Evolutionary conservation across 306 rosid genomes (phyloP).

Genomic region (Mimosa pudica): DNA sequence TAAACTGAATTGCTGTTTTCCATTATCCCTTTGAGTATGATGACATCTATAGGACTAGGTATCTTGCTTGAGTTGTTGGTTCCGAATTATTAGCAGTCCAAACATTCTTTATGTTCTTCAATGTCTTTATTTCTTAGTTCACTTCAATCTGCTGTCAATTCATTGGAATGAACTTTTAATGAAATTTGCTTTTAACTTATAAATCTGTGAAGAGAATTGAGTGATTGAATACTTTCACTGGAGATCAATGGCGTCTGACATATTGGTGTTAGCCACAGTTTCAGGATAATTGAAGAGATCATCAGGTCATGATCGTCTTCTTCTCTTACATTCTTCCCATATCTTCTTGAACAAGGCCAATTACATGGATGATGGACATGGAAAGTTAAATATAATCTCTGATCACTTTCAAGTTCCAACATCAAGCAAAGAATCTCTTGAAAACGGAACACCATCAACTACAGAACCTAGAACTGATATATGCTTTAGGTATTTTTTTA

Average conservation of each 20-base stretch:
- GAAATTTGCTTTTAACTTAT: conserved; percentile 25
- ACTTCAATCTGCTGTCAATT: conserved; percentile 5
- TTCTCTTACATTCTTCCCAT: conserved; percentile 24
- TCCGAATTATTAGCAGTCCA: background rate
- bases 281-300: conserved; percentile 29
- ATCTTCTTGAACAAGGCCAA: conserved; percentile 32
- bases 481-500: conserved; percentile 54
- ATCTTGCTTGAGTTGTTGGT: background rate
- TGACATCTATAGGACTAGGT: conserved; percentile 14
- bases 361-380: conserved; percentile 78
- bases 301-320: conserved; percentile 16
- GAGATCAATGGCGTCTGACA: conserved; percentile 9
- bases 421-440: conserved; percentile 49
- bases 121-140: conserved; percentile 9
- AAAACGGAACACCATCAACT: conserved; percentile 45
- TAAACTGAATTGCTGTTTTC: background rate
- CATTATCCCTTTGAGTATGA: conserved; percentile 10
- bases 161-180: background rate
- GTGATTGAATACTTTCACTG: background rate
- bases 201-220: background rate
- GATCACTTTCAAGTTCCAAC: conserved; percentile 73
- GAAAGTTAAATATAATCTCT: conserved; percentile 66
- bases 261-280: conserved; percentile 30
- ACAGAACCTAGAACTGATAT: conserved; percentile 49
- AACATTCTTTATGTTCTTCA: conserved; percentile 8